Conservation (phyloP, 2,329 filamentous ascomycete species). For the Hymenoscyphus infarciens region DNA sequence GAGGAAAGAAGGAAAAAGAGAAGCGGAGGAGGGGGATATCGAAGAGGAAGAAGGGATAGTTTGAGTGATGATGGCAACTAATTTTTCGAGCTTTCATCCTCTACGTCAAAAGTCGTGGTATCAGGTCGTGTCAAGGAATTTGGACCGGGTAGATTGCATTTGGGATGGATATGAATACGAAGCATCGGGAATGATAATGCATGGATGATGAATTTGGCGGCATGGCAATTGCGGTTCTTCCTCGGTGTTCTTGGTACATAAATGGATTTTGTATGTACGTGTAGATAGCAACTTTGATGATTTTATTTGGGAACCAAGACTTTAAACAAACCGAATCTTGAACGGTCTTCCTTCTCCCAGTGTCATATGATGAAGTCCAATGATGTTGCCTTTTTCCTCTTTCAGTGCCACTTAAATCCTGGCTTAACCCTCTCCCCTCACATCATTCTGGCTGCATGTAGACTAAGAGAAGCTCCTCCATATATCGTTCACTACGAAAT, state of each 20-base stretch:
- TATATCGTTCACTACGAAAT: no score
- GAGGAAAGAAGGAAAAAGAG: conserved; percentile 34
- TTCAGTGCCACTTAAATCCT: no score
- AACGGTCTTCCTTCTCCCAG: no score
- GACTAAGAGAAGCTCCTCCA: no score
- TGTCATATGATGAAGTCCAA: no score
- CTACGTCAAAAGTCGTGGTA: not conserved
- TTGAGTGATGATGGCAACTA: conserved; percentile 17
- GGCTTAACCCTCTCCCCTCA: no score
- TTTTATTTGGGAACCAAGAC: not conserved
- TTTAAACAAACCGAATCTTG: not conserved
- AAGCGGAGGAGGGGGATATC: conserved; percentile 23
- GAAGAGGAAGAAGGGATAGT: conserved; percentile 22
- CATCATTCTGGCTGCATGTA: no score
- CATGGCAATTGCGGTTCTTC: not conserved
- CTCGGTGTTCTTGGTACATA: not conserved
- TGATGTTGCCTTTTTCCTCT: no score
- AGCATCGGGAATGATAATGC: conserved; percentile 1
- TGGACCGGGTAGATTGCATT: not conserved
- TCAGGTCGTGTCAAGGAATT: not conserved
- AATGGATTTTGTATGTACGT: not conserved
- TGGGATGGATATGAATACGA: conserved; percentile 4
- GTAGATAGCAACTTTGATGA: not conserved
- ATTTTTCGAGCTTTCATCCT: not conserved
- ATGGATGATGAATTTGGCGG: not conserved